A percentile compares a stretch with the other conserved stretches of the same genome.
These are phyloP conservation scores for Leishmania turanica DNA, from an alignment of 208 protist genomes.

Conservation along the genomic window DNA sequence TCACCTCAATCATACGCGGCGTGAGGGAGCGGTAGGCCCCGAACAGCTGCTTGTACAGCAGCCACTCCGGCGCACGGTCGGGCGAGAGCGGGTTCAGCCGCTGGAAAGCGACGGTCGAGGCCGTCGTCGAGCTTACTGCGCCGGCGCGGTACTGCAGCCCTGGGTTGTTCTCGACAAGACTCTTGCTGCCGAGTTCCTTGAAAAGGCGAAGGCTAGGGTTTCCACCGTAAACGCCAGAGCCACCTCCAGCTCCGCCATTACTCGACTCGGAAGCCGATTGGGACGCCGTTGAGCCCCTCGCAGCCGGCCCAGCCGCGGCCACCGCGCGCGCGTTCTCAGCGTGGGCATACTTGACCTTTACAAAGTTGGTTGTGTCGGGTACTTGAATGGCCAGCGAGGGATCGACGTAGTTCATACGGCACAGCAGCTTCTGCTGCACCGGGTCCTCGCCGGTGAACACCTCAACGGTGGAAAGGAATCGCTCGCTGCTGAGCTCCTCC, in stretches of 20 bases:
- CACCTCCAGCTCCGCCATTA: background rate
- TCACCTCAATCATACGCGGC: slow-evolving; percentile 82
- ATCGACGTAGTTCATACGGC: slow-evolving; percentile 80
- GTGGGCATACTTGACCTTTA: slow-evolving; percentile 82
- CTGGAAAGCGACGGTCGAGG: slow-evolving; percentile 67
- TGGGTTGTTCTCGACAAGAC: slow-evolving; percentile 30
- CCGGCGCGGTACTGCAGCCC: slow-evolving; percentile 46
- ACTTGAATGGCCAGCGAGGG: slow-evolving; percentile 64
- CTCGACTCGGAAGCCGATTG: background rate
- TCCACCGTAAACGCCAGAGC: slow-evolving; percentile 30
- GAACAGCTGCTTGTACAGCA: slow-evolving; percentile 79
- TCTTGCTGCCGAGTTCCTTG: slow-evolving; percentile 47
- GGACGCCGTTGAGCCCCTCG: background rate
- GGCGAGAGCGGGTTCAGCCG: slow-evolving; percentile 84
- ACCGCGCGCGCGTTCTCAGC: slow-evolving; percentile 10
- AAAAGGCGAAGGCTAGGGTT: slow-evolving; percentile 68
- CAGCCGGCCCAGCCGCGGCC: background rate
- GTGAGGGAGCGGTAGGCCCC: slow-evolving; percentile 74
- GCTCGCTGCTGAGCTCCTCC: slow-evolving; percentile 69
- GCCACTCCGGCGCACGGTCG: slow-evolving; percentile 86
- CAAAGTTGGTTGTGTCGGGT: slow-evolving; percentile 69
- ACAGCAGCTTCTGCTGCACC: slow-evolving; percentile 71
- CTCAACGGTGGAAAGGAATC: slow-evolving; percentile 79
- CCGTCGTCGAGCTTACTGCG: slow-evolving; percentile 74
- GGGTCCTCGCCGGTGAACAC: slow-evolving; percentile 70